A percentile compares a stretch with the other conserved stretches of the same genome.
Conservation (phyloP, 2,329 filamentous ascomycete genomes). For the Penicillium italicum region DNA sequence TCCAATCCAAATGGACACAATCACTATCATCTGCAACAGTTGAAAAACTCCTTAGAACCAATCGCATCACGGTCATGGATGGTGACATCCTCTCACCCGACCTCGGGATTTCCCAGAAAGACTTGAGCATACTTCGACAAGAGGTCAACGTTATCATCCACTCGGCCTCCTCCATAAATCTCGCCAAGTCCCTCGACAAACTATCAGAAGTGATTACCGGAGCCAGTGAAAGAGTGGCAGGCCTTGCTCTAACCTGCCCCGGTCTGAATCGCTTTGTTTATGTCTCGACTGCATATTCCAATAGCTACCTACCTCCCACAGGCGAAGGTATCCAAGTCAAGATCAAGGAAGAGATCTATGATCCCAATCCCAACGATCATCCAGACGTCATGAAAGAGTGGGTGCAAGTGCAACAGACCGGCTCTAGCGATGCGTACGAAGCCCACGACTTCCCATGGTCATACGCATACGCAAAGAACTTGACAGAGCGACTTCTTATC, state of each 20-base stretch:
- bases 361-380: not conserved
- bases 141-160: not conserved
- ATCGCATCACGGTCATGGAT: not conserved
- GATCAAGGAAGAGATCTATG: not conserved
- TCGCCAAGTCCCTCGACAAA: not conserved
- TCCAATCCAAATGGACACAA: not conserved
- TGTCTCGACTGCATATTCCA: not conserved
- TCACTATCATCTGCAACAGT: not conserved
- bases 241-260: not conserved
- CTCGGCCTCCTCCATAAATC: not conserved
- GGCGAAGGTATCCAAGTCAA: not conserved
- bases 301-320: not conserved
- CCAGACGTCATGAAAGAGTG: not conserved
- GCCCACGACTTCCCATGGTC: constrained; percentile 12
- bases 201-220: not conserved
- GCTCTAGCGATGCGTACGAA: constrained; percentile 29
- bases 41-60: not conserved
- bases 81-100: not conserved
- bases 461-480: not conserved
- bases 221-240: not conserved
- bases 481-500: not conserved
- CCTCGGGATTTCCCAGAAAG: not conserved
- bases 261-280: not conserved
- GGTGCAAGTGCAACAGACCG: not conserved
- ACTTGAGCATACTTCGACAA: not conserved